Evolutionary conservation across 352 stramenopile species (phyloP), one percentile per base, ranked within the genome.

Genomic region (Globisporangium heterothallicum): DNA sequence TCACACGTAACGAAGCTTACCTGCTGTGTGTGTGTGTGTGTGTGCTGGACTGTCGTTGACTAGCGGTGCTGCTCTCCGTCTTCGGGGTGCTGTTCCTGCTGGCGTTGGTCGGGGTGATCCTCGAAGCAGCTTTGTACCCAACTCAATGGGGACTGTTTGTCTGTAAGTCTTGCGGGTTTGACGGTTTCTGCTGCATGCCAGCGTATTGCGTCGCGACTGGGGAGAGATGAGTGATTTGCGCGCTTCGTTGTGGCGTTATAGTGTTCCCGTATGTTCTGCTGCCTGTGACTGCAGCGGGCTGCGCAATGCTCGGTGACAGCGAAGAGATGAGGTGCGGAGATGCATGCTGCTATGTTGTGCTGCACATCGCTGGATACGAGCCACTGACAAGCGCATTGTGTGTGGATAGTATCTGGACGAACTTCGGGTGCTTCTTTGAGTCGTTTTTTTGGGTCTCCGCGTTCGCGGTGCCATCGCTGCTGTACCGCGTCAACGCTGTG

Each of bases 371-470:
- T 40, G 2, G 21, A 8, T 38, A 2, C 9, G n/a, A 10, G 13
- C 0, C 7, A 16, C 19, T 27, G 19, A 22, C 7, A 4, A 6
- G 22, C 22, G 9, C 6, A 8, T 3, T 32, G 5, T 30, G 10
- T 19, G n/a, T 27, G 8, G 6, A 13, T 40, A 76, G 66, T 46
- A 50, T 68, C 6, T 88, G 68, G 68, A 79, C 58, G 24, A 81
- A 76, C 56, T 86, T 88, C 49, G 77, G 77, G 2, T 88, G 74
- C 50, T 86, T 88, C 54, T 84, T 88, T 46, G 77, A 88, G 38
- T 70, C 74, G 22, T 78, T 86, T 45, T 81, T 88, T 45, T 88
- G 77, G 77, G 64, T 85, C 7, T 72, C 64, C 35, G 66, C 74
- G n/a, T 56, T 86, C 36, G 77, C 77, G 2, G 76, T 88, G 12